These are phyloP conservation scores for Chlamydomonas sp. DNA, from an alignment of 139 green algal genomes.

Conservation along the genomic window DNA sequence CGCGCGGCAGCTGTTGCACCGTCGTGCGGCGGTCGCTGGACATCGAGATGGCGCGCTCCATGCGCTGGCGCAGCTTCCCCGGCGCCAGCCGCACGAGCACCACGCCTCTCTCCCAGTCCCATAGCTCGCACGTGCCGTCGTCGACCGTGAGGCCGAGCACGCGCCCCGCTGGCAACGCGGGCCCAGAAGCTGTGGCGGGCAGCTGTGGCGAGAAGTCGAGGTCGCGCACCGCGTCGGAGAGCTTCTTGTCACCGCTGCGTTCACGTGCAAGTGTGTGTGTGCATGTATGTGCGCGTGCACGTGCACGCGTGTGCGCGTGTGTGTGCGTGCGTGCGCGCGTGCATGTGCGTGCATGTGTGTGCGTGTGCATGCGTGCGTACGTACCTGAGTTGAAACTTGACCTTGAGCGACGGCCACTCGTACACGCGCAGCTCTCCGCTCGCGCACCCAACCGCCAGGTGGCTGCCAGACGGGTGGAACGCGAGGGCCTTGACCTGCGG, in stretches of 20 bases:
- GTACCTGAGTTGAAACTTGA: constrained; percentile 25
- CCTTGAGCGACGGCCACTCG: constrained; percentile 24
- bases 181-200: background rate
- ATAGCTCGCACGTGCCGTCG: constrained; percentile 15
- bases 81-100: constrained; percentile 14
- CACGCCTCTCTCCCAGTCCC: constrained; percentile 21
- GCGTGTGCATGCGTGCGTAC: too few relatives aligned
- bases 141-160: constrained; percentile 22
- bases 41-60: constrained; percentile 9
- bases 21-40: constrained; percentile 11
- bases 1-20: constrained; percentile 20
- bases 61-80: background rate
- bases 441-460: constrained; percentile 13
- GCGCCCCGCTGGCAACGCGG: background rate
- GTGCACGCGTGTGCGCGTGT: too few relatives aligned
- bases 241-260: constrained; percentile 28
- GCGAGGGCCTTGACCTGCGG: constrained; percentile 29
- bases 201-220: too few relatives aligned
- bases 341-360: too few relatives aligned
- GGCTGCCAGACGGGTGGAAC: constrained; percentile 17
- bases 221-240: constrained; percentile 23
- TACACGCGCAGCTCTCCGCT: constrained; percentile 23
- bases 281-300: too few relatives aligned
- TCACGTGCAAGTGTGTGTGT: too few relatives aligned
- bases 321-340: too few relatives aligned